phyloP scores from a whole-genome alignment of 2,329 filamentous ascomycete species.

The Cladosporium colombiae region DNA sequence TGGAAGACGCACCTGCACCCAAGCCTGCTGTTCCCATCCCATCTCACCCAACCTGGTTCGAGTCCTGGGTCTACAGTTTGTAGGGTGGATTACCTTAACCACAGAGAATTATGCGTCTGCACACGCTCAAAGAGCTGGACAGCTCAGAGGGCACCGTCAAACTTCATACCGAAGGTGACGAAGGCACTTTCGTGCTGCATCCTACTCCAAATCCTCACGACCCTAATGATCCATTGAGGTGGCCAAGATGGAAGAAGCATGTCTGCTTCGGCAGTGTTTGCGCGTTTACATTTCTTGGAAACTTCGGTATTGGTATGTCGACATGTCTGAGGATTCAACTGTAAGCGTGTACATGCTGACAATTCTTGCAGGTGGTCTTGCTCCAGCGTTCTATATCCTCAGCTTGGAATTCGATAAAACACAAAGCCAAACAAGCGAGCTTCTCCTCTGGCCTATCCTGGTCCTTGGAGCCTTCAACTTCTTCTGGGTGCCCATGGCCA shows the following conservation, averaged over 20 bases:
- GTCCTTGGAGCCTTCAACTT: conserved; percentile 55
- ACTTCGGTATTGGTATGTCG: conserved; percentile 43
- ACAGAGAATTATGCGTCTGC: conserved; percentile 33
- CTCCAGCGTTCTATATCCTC: conserved; percentile 47
- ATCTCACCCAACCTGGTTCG: conserved; percentile 17
- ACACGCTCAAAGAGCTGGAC: conserved; percentile 40
- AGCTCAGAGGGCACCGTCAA: conserved; percentile 43
- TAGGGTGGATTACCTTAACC: not conserved
- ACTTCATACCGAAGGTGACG: conserved; percentile 30
- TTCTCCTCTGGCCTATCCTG: conserved; percentile 47
- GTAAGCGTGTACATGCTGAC: not conserved
- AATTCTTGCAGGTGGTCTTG: conserved; percentile 38
- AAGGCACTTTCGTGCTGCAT: conserved; percentile 45
- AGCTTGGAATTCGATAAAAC: conserved; percentile 49
- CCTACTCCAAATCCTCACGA: conserved; percentile 50
- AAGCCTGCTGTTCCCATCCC: conserved; percentile 10
- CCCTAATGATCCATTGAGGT: conserved; percentile 52
- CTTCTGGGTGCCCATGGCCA: conserved; percentile 53
- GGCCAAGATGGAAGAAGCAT: conserved; percentile 51
- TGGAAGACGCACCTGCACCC: conserved; percentile 11
- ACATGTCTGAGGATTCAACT: not conserved
- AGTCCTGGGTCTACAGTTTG: conserved; percentile 6
- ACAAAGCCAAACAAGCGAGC: conserved; percentile 46
- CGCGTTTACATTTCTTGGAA: conserved; percentile 50
- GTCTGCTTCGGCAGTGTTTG: conserved; percentile 48